Conservation (phyloP, 352 stramenopile genomes). For the Lagenidium sp. region DNA sequence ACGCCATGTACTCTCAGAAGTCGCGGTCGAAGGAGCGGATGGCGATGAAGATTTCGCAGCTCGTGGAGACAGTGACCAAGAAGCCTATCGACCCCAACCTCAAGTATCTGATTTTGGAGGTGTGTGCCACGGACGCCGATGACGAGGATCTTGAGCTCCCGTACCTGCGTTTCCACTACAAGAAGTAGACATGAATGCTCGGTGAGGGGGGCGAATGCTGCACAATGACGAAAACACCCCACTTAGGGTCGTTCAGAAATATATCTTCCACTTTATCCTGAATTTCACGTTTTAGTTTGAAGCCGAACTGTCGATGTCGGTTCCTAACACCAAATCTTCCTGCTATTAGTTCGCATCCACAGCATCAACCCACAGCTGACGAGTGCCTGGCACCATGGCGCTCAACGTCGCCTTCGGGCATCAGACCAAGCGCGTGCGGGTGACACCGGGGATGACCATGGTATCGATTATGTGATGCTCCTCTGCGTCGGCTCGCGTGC, state of each 20-base stretch:
- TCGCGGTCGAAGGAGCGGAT: conserved; percentile 91
- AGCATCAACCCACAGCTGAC: conserved; percentile 1
- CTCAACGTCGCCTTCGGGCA: conserved; percentile 66
- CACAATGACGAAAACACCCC: too few species aligned
- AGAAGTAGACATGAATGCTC: too few species aligned
- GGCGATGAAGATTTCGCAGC: conserved; percentile 94
- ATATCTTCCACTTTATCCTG: too few species aligned
- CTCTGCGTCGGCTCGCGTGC: neutral
- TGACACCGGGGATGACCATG: conserved; percentile 69
- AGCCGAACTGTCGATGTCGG: too few species aligned
- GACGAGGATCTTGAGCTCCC: conserved; percentile 95
- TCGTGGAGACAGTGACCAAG: conserved; percentile 95
- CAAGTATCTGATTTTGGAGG: conserved; percentile 95
- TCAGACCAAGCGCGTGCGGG: conserved; percentile 65
- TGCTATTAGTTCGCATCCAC: too few species aligned
- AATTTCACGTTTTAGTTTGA: too few species aligned
- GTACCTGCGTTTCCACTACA: conserved; percentile 90
- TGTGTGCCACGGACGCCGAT: conserved; percentile 94
- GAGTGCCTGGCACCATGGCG: conserved; percentile 29
- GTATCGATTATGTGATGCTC: conserved; percentile 14
- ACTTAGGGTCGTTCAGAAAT: too few species aligned
- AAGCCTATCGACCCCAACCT: conserved; percentile 92
- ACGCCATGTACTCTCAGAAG: conserved; percentile 86
- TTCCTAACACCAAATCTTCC: too few species aligned
- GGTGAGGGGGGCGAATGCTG: too few species aligned